Base-by-base conservation (phyloP, 176 grass and related monocot genomes). In the Musa beccarii region DNA sequence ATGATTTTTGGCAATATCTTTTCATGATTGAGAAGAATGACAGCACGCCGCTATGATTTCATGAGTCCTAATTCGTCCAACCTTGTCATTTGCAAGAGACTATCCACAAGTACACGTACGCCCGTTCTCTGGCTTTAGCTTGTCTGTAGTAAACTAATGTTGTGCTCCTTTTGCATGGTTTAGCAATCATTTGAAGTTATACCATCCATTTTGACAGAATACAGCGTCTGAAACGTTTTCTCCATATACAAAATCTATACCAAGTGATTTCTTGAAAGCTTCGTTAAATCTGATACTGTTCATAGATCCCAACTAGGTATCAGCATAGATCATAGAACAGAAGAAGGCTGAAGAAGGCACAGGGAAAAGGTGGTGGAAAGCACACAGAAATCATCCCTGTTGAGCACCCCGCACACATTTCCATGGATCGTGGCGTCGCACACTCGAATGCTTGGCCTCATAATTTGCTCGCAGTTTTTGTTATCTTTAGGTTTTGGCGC, bases 141-240 rank as follows among this genome's bases (percentile, higher is more conserved):
- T 72, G 59, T 53, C 25, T 5, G n/a, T 57, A 20, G 9, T 53
- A 68, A 22, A 68, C 69, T 73, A 69, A 53, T 28, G 16, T 68
- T 50, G 57, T 73, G 67, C 76, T 76, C 73, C 66, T 68, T 68
- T 54, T 17, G 26, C 77, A 34, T 78, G 75, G 28, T 12, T 23
- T 19, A 76, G 71, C 34, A 69, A 81, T 69, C 14, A 81, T 49
- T 79, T 43, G 3, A n/a, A 3, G 10, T 51, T 81, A 75, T 76
- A 76, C 79, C 50, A 53, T 71, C 43, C 80, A 13, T 26, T 62
- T 43, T 43, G 34, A 43, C 34, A 43, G 34, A 43, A 43, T 4
- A 43, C 34, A 43, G 34, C 6, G 4, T 5, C 34, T 43, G 34
- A 43, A 43, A 43, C 34, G 34, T 43, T 43, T 43, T 43, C 34